Base-by-base conservation (phyloP, 1,284 basidiomycete species). In the Leccinum fuscescens region DNA sequence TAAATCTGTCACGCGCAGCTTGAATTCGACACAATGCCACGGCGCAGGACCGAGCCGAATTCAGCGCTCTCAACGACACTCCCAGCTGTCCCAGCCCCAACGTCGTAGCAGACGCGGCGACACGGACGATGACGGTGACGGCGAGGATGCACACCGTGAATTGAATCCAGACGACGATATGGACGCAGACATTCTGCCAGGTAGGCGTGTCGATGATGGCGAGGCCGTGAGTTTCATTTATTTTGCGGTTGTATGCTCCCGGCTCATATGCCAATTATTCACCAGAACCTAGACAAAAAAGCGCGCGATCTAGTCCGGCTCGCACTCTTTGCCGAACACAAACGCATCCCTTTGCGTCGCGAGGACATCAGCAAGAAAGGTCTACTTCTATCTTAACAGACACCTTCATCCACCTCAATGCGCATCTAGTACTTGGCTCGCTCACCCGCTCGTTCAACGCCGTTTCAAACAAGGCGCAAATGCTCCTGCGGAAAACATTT, bases 361-460 rank as follows among this genome's bases (percentile, higher is more conserved):
- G 24, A 24, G 24, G 24, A 24, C 24, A 24, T 0, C 24, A 24
- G 1, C 6, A 24, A 24, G 24, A 24, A 24, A 24, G 24, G 24
- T 24, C 24, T 24, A 24, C 24, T 24, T 24, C 22, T 24, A 24
- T 24, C 22, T 24, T 24, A 24, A 24, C 22, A 39, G 0, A 20
- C 49, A 6, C 24, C n/a, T 27, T n/a, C 29, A 29, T 14, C 20
- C 33, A 9, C 3, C 14, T 49, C 4, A 46, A 20, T 9, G 49
- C 3, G 3, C 12, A 11, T 39, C 29, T 9, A 90, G 91, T 89
- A 0, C 74, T 92, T 27, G 86, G 86, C 8, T 72, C 80, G 4
- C 78, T 81, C 54, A 73, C 82, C 4, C 81, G 86, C 31, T 64
- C 77, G 2, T 92, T 92, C 73, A 83, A 81, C 24, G 60, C 64